phyloP scores from a whole-genome alignment of 306 rosid species.

The Medicago lupulina region DNA sequence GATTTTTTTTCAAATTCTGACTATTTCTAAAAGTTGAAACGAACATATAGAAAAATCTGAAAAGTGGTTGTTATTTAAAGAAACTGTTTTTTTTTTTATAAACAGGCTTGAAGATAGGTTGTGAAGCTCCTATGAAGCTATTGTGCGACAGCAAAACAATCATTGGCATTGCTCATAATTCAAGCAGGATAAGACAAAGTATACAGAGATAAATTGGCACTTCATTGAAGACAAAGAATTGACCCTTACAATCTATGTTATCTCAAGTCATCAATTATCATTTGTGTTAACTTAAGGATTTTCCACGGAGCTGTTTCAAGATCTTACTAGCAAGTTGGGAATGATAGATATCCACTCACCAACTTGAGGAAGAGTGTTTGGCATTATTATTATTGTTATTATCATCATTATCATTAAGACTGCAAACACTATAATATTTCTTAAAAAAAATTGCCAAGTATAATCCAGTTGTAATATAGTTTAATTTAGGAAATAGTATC shows the following conservation, averaged over 20 bases:
- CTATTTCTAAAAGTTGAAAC: neutral
- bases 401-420: too few species aligned
- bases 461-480: neutral
- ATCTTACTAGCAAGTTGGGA: neutral
- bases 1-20: neutral
- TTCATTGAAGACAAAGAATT: neutral
- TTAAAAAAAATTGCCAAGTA: neutral
- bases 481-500: neutral
- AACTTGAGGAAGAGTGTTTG: neutral
- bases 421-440: neutral
- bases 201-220: neutral
- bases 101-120: neutral
- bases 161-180: too few species aligned
- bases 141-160: too few species aligned
- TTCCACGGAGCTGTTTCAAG: neutral
- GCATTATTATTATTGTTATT: neutral
- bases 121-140: too few species aligned
- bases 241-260: too few species aligned
- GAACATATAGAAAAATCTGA: neutral
- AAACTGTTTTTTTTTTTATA: neutral
- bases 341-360: too few species aligned
- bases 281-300: neutral
- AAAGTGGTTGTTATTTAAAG: neutral
- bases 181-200: neutral
- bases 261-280: too few species aligned